These are phyloP conservation scores for Cladosporium sp. DNA, from an alignment of 2,329 filamentous ascomycete species.

Conservation along the genomic window DNA sequence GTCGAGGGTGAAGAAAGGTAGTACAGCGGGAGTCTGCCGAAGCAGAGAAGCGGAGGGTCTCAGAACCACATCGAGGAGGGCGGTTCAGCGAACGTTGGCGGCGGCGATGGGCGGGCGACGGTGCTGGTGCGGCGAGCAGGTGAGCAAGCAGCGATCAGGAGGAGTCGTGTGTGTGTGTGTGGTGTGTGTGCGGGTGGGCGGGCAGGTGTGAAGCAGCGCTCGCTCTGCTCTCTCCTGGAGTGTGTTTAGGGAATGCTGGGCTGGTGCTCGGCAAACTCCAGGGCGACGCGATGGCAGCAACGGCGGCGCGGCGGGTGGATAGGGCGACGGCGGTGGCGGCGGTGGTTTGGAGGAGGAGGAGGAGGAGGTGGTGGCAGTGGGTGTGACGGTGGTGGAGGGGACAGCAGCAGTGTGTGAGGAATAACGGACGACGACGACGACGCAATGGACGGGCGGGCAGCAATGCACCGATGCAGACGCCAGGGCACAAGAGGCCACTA, in stretches of 20 bases:
- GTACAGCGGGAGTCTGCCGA: slow-evolving; percentile 6
- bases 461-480: not conserved
- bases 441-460: not conserved
- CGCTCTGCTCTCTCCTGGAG: slow-evolving; percentile 4
- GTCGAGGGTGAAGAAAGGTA: slow-evolving; percentile 12
- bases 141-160: not conserved
- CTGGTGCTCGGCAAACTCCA: slow-evolving; percentile 10
- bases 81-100: slow-evolving; percentile 7
- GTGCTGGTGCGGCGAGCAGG: not conserved
- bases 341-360: not conserved
- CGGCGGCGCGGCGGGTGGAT: not conserved
- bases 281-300: slow-evolving; percentile 4
- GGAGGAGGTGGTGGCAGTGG: not conserved
- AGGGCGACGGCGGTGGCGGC: not conserved
- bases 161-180: not conserved
- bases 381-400: not conserved
- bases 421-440: not conserved
- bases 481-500: too few species aligned
- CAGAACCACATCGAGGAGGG: slow-evolving; percentile 9
- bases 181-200: not conserved
- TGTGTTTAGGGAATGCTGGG: slow-evolving; percentile 12
- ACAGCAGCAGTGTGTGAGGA: not conserved
- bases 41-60: slow-evolving; percentile 9
- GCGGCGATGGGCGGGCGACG: not conserved
- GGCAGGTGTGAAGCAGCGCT: slow-evolving; percentile 10